Evolutionary conservation across 2,329 filamentous ascomycete genomes (phyloP).

Genomic region (Neurospora crassa): DNA sequence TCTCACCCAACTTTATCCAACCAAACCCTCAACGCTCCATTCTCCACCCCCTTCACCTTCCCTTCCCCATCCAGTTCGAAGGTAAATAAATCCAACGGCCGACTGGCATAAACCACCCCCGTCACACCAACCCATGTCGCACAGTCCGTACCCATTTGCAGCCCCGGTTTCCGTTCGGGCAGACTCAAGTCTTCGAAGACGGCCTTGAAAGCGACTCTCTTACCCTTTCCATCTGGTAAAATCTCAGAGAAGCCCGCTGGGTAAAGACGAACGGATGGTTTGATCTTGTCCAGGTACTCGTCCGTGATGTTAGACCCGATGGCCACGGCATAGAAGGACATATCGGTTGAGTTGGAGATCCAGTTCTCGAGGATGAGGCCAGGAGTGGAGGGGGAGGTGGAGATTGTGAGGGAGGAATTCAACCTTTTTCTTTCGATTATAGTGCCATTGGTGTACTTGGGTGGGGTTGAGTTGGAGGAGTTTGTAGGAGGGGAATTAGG

Average conservation of each 20-base stretch:
- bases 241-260: slow-evolving; percentile 23
- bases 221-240: slow-evolving; percentile 13
- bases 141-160: slow-evolving; percentile 14
- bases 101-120: slow-evolving; percentile 15
- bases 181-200: slow-evolving; percentile 23
- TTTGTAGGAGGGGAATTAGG: neutral
- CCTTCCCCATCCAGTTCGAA: slow-evolving; percentile 17
- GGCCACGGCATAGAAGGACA: slow-evolving; percentile 15
- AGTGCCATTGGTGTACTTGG: neutral
- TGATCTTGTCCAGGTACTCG: slow-evolving; percentile 15
- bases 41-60: slow-evolving; percentile 16
- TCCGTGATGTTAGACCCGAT: slow-evolving; percentile 16
- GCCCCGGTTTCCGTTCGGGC: slow-evolving; percentile 5
- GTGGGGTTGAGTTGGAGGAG: neutral
- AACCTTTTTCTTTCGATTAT: slow-evolving; percentile 1
- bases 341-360: slow-evolving; percentile 26
- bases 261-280: slow-evolving; percentile 23
- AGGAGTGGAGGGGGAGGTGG: slow-evolving; percentile 18
- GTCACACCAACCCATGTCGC: slow-evolving; percentile 18
- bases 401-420: slow-evolving; percentile 23
- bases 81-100: slow-evolving; percentile 20
- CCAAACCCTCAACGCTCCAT: slow-evolving; percentile 17
- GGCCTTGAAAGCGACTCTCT: slow-evolving; percentile 24
- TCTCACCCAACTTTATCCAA: slow-evolving; percentile 12
- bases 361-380: slow-evolving; percentile 22